These are phyloP conservation scores for Marchantia paleacea DNA, from an alignment of 225 moss, liverwort and hornwort species.

Conservation along the genomic window DNA sequence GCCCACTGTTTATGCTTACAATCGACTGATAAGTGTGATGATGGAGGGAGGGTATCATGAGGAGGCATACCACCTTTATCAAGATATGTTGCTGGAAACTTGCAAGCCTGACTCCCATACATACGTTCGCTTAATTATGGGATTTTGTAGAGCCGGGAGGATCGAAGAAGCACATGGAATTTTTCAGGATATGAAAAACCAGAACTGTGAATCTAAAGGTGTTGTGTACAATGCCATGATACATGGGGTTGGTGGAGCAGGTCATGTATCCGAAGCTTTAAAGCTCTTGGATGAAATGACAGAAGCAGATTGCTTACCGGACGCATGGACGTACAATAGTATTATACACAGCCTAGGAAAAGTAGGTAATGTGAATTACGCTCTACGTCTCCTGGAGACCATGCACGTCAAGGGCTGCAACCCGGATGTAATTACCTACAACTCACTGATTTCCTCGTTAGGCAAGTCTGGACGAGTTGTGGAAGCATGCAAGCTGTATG, in stretches of 20 bases:
- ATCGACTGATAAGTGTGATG: slow-evolving; percentile 27
- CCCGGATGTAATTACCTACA: slow-evolving; percentile 40
- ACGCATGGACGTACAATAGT: slow-evolving; percentile 36
- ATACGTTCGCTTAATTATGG: slow-evolving; percentile 32
- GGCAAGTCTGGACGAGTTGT: slow-evolving; percentile 27
- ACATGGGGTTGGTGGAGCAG: slow-evolving; percentile 39
- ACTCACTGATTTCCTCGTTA: slow-evolving; percentile 30
- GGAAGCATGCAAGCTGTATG: slow-evolving; percentile 32
- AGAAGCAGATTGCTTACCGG: slow-evolving; percentile 24
- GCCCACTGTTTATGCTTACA: slow-evolving; percentile 19
- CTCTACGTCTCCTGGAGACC: slow-evolving; percentile 22
- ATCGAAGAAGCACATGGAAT: slow-evolving; percentile 22
- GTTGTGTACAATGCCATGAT: slow-evolving; percentile 43
- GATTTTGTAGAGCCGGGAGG: slow-evolving; percentile 30
- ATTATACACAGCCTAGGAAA: slow-evolving; percentile 38
- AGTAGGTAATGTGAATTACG: slow-evolving; percentile 25
- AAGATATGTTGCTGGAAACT: slow-evolving; percentile 19
- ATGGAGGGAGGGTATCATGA: slow-evolving; percentile 38
- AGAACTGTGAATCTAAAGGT: slow-evolving; percentile 1
- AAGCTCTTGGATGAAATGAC: slow-evolving; percentile 37
- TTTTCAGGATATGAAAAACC: slow-evolving; percentile 16
- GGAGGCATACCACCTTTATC: slow-evolving; percentile 31
- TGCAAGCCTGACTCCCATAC: slow-evolving; percentile 39
- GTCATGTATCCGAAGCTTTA: slow-evolving; percentile 26
- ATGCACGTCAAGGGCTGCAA: slow-evolving; percentile 28